phyloP scores from a whole-genome alignment of 495 filamentous ascomycete genomes.

The Bombardia bombarda region DNA sequence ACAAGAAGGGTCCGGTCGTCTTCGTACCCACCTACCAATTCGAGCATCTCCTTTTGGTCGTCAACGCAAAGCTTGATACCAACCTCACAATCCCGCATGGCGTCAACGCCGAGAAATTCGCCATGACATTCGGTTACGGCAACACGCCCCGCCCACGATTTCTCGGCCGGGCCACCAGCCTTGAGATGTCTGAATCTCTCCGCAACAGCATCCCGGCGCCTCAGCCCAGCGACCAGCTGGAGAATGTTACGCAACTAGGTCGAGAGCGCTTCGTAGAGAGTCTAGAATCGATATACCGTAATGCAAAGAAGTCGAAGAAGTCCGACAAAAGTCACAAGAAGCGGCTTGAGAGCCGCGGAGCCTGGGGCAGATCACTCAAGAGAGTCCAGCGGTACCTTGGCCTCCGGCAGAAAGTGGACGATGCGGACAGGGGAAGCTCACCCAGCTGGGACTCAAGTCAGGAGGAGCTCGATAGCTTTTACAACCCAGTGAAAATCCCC shows the following conservation, averaged over 20 bases:
- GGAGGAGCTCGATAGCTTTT: too few species aligned
- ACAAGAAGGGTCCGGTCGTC: constrained; percentile 43
- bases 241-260: constrained; percentile 7
- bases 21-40: constrained; percentile 60
- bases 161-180: constrained; percentile 45
- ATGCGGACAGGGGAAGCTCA: too few species aligned
- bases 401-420: constrained; percentile 38
- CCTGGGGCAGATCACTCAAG: constrained; percentile 44
- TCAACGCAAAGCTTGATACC: constrained; percentile 45
- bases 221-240: constrained; percentile 11
- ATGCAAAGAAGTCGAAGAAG: constrained; percentile 10
- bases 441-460: too few species aligned
- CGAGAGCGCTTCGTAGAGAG: constrained; percentile 7
- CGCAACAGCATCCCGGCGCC: constrained; percentile 15
- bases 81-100: constrained; percentile 44
- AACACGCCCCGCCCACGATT: constrained; percentile 55
- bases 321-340: constrained; percentile 38
- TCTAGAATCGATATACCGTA: constrained; percentile 14
- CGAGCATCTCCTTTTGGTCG: constrained; percentile 45
- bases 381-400: constrained; percentile 63
- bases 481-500: too few species aligned
- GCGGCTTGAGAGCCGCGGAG: constrained; percentile 35
- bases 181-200: constrained; percentile 25
- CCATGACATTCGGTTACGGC: constrained; percentile 47
- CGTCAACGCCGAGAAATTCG: constrained; percentile 38